Evolutionary conservation across 768 basidiomycete species (phyloP).

Genomic region (Podaxis mareebaensis): DNA sequence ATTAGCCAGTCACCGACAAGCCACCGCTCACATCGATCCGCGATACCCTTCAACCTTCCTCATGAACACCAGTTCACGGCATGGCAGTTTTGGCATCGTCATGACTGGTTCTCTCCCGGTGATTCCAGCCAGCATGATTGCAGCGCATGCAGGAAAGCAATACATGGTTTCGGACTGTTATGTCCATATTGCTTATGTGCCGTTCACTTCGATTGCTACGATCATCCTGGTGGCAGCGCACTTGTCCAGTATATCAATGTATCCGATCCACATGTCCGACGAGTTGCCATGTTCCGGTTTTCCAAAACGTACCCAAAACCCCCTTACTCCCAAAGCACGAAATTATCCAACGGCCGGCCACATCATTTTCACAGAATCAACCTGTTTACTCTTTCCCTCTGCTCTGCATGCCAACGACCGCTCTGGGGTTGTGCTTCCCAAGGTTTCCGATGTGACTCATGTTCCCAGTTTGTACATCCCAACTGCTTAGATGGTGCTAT

Average conservation of each 20-base stretch:
- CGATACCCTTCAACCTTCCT: slow-evolving; percentile 25
- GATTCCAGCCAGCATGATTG: slow-evolving; percentile 48
- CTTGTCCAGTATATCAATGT: slow-evolving; percentile 52
- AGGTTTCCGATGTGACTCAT: slow-evolving; percentile 62
- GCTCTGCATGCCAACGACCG: slow-evolving; percentile 64
- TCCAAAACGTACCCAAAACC: slow-evolving; percentile 41
- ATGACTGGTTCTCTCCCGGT: slow-evolving; percentile 27
- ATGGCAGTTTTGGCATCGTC: slow-evolving; percentile 51
- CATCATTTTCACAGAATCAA: slow-evolving; percentile 53
- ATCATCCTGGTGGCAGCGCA: slow-evolving; percentile 63
- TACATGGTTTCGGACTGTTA: slow-evolving; percentile 69
- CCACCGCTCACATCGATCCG: slow-evolving; percentile 8
- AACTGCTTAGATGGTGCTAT: slow-evolving; percentile 39
- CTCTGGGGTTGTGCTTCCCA: slow-evolving; percentile 73
- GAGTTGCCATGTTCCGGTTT: slow-evolving; percentile 63
- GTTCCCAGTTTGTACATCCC: slow-evolving; percentile 61
- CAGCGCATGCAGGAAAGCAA: slow-evolving; percentile 49
- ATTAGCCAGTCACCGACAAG: slow-evolving; percentile 53
- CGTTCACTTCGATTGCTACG: slow-evolving; percentile 81
- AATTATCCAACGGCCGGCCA: slow-evolving; percentile 5
- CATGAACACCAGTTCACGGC: slow-evolving; percentile 67
- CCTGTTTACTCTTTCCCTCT: slow-evolving; percentile 73
- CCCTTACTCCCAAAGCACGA: slow-evolving; percentile 40
- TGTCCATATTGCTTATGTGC: slow-evolving; percentile 71
- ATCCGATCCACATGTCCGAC: slow-evolving; percentile 47